A percentile compares a stretch with the other conserved stretches of the same genome.
Conservation (phyloP, 2,329 filamentous ascomycete genomes). For the Trichoderma gracile region DNA sequence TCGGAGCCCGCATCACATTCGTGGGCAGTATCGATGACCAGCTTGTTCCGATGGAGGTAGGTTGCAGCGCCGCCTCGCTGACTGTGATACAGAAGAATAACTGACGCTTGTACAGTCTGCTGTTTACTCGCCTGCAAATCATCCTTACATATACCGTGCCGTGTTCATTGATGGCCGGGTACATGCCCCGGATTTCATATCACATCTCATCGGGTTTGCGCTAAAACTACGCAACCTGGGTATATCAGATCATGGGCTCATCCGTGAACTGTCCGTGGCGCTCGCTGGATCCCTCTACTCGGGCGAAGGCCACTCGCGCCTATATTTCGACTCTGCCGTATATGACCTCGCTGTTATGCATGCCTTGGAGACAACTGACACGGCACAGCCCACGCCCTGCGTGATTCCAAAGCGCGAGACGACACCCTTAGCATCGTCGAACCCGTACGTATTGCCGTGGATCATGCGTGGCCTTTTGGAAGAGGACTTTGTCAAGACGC, state of each 20-base stretch:
- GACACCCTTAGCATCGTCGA: constrained; percentile 54
- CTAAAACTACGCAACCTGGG: constrained; percentile 93
- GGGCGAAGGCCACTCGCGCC: constrained; percentile 87
- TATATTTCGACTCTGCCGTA: constrained; percentile 86
- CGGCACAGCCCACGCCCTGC: constrained; percentile 37
- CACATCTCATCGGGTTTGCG: constrained; percentile 87
- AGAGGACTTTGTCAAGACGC: constrained; percentile 84
- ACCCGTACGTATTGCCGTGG: constrained; percentile 92
- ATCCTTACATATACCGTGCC: constrained; percentile 93
- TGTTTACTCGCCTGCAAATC: constrained; percentile 78
- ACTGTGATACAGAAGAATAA: not conserved
- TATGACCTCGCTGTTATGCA: constrained; percentile 78
- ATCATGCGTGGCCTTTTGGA: constrained; percentile 92
- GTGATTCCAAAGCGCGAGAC: constrained; percentile 30
- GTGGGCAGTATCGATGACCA: constrained; percentile 97
- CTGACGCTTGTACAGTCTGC: constrained; percentile 62
- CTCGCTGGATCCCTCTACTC: constrained; percentile 88
- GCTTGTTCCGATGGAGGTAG: constrained; percentile 84
- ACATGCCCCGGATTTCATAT: constrained; percentile 91
- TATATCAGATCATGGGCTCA: constrained; percentile 86
- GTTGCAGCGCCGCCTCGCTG: constrained; percentile 24
- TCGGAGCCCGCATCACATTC: constrained; percentile 82
- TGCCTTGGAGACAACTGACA: constrained; percentile 68
- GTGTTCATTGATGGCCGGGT: constrained; percentile 93
- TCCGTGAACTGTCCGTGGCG: constrained; percentile 84